These are phyloP conservation scores for Exophiala dermatitidis DNA, from an alignment of 2,329 filamentous ascomycete genomes.

Conservation along the genomic window DNA sequence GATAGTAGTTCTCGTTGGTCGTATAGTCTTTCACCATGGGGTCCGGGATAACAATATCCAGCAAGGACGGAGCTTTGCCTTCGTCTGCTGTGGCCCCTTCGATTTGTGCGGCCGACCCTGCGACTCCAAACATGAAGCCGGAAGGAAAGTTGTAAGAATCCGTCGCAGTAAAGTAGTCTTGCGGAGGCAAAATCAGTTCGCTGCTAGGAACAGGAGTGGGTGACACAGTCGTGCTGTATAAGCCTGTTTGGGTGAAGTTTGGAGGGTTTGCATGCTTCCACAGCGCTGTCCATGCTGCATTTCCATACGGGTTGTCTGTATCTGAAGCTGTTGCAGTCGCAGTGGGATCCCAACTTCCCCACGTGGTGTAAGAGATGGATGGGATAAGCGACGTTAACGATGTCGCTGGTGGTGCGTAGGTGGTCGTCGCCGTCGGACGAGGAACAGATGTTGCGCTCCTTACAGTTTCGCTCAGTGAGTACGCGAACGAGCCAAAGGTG, in stretches of 20 bases:
- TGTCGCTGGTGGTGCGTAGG: constrained; percentile 29
- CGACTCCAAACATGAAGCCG: constrained; percentile 40
- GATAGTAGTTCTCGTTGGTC: constrained; percentile 44
- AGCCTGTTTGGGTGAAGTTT: constrained; percentile 32
- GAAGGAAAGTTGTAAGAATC: constrained; percentile 30
- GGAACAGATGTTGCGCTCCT: constrained; percentile 32
- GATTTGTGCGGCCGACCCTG: constrained; percentile 39
- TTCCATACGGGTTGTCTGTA: constrained; percentile 30
- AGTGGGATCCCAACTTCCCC: constrained; percentile 33
- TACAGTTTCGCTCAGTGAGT: constrained; percentile 30
- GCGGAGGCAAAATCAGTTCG: constrained; percentile 51
- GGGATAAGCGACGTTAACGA: constrained; percentile 27
- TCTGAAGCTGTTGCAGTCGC: constrained; percentile 29
- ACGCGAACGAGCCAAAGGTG: constrained; percentile 29
- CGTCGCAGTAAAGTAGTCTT: constrained; percentile 43
- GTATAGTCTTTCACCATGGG: constrained; percentile 42
- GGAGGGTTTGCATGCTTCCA: constrained; percentile 30
- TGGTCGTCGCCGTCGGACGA: constrained; percentile 29
- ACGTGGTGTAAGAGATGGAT: constrained; percentile 29
- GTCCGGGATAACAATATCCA: constrained; percentile 34
- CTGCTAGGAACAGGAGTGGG: constrained; percentile 50
- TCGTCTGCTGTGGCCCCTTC: constrained; percentile 40
- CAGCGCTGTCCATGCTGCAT: constrained; percentile 34
- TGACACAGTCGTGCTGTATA: constrained; percentile 45
- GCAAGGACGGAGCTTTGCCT: constrained; percentile 33